Percentiles rank a stretch among this genome's conserved stretches.
These are phyloP conservation scores for Centaurea solstitialis DNA, from an alignment of 129 eudicot species.

Conservation along the genomic window DNA sequence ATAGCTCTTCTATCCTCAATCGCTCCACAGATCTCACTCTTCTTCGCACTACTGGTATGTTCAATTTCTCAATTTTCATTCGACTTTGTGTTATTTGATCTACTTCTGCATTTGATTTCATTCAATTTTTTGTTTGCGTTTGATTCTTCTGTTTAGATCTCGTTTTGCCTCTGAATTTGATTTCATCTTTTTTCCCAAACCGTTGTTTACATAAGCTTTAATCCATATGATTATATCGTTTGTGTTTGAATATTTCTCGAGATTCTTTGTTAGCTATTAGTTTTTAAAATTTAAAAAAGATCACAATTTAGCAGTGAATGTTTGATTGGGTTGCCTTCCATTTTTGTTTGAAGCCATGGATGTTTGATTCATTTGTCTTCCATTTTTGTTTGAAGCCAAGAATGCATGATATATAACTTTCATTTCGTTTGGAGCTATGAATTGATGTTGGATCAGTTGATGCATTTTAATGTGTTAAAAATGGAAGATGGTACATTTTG, in stretches of 20 bases:
- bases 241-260: neutral
- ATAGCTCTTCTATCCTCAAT: neutral
- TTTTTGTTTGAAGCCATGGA: neutral
- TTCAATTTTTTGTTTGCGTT: neutral
- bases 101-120: neutral
- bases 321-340: neutral
- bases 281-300: neutral
- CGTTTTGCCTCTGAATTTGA: neutral
- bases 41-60: neutral
- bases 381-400: neutral
- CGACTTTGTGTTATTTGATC: neutral
- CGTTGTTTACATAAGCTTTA: neutral
- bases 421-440: neutral
- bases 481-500: neutral
- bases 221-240: neutral
- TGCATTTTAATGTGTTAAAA: neutral
- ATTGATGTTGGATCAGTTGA: neutral
- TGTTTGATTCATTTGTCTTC: neutral
- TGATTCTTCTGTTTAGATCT: neutral
- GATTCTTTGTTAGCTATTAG: neutral
- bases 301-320: neutral
- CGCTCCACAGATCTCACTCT: neutral
- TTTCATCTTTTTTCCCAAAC: neutral
- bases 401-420: neutral
- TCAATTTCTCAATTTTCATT: neutral